These are phyloP conservation scores for Pseudopithomyces chartarum DNA, from an alignment of 2,329 filamentous ascomycete genomes.

Conservation along the genomic window DNA sequence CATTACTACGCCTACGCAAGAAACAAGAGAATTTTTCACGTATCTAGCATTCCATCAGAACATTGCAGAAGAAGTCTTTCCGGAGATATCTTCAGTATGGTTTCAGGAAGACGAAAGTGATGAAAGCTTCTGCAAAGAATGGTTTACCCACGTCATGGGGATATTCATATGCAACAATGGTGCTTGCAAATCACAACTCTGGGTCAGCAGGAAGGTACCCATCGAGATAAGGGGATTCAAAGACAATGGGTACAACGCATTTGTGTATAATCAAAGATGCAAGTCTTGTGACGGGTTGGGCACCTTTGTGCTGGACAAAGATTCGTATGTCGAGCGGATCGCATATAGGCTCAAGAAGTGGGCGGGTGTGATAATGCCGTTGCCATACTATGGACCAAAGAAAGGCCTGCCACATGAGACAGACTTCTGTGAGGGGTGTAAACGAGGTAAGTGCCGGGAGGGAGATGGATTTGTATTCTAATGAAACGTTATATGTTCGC, in stretches of 20 bases:
- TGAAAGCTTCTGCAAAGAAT: background rate
- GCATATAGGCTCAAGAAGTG: background rate
- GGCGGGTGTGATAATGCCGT: background rate
- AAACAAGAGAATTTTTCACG: background rate
- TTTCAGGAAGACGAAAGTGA: background rate
- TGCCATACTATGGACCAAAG: background rate
- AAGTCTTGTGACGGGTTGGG: background rate
- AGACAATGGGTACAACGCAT: background rate
- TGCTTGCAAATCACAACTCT: background rate
- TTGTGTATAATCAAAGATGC: background rate
- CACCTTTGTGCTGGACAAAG: background rate
- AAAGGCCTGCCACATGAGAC: background rate
- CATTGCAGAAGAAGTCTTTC: background rate
- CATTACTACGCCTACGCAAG: background rate
- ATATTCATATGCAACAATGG: background rate
- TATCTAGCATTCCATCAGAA: background rate
- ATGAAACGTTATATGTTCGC: background rate
- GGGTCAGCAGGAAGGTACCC: background rate
- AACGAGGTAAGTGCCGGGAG: background rate
- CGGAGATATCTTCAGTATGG: background rate
- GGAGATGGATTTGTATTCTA: background rate
- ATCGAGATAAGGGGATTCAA: background rate
- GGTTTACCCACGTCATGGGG: background rate
- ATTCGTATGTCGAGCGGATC: background rate
- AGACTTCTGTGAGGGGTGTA: background rate